Evolutionary conservation across 2,329 filamentous ascomycete species (phyloP).

Genomic region (Zasmidium citrigriseum): DNA sequence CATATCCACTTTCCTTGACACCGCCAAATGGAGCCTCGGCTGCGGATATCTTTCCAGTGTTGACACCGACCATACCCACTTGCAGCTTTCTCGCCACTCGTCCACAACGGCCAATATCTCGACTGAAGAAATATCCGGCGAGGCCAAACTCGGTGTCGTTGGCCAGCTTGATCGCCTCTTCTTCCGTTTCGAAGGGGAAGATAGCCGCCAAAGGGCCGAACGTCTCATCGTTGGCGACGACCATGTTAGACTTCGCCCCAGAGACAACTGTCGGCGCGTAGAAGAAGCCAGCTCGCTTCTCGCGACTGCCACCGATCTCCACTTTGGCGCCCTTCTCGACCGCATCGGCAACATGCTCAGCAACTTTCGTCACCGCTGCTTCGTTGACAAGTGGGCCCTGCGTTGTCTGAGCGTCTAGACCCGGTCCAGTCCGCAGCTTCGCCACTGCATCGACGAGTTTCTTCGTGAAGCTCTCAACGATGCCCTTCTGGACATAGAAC

Average conservation of each 20-base stretch:
- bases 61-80: slow-evolving; percentile 40
- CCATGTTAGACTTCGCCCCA: slow-evolving; percentile 24
- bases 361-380: slow-evolving; percentile 74
- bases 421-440: slow-evolving; percentile 71
- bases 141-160: slow-evolving; percentile 41
- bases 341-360: slow-evolving; percentile 76
- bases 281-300: slow-evolving; percentile 19
- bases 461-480: slow-evolving; percentile 50
- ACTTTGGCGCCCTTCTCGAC: slow-evolving; percentile 53
- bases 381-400: slow-evolving; percentile 85
- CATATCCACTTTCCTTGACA: slow-evolving; percentile 80
- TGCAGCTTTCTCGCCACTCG: slow-evolving; percentile 43
- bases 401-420: slow-evolving; percentile 67
- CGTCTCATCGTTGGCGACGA: slow-evolving; percentile 27
- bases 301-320: slow-evolving; percentile 17
- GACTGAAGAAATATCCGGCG: slow-evolving; percentile 37
- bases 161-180: slow-evolving; percentile 27
- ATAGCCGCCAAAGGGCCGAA: slow-evolving; percentile 28
- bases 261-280: slow-evolving; percentile 28
- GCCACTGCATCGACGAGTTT: slow-evolving; percentile 52
- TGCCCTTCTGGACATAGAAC: slow-evolving; percentile 72
- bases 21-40: slow-evolving; percentile 64
- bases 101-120: slow-evolving; percentile 37
- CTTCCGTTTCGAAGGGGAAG: slow-evolving; percentile 29
- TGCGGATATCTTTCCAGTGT: slow-evolving; percentile 29